A percentile compares a stretch with the other conserved stretches of the same genome.
Evolutionary conservation across 2,329 filamentous ascomycete genomes (phyloP).

Genomic region (Herpotrichia juniperi): DNA sequence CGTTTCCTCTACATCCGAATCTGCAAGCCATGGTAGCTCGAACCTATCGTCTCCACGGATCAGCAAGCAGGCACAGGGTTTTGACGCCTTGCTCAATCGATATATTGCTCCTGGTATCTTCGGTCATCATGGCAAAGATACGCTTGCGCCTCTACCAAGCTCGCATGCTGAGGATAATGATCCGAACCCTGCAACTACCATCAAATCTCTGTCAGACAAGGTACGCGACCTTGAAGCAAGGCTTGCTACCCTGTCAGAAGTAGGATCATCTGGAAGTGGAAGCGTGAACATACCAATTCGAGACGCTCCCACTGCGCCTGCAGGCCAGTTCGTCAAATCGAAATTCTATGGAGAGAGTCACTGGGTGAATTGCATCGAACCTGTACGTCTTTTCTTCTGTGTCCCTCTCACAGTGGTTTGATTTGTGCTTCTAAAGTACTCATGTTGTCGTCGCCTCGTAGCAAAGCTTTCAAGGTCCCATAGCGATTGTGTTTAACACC

Average conservation of each 20-base stretch:
- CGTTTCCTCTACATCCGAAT: background rate
- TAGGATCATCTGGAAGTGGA: background rate
- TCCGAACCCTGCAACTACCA: slow-evolving; percentile 1
- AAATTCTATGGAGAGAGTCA: slow-evolving; percentile 63
- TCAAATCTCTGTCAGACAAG: slow-evolving; percentile 9
- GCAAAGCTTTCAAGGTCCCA: no score
- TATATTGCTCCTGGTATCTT: slow-evolving; percentile 22
- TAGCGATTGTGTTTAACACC: no score
- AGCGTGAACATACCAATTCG: background rate
- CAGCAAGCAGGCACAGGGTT: slow-evolving; percentile 8
- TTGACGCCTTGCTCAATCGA: slow-evolving; percentile 17
- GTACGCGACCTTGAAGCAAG: slow-evolving; percentile 14
- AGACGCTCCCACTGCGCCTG: background rate
- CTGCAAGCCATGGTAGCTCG: slow-evolving; percentile 3
- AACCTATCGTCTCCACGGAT: slow-evolving; percentile 8
- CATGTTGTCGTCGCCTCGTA: no score
- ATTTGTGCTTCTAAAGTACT: no score
- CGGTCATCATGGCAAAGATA: slow-evolving; percentile 12
- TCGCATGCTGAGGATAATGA: background rate
- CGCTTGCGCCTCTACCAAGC: slow-evolving; percentile 6
- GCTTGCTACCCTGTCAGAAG: background rate
- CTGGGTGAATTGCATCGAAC: slow-evolving; percentile 46
- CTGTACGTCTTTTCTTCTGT: slow-evolving; percentile 28
- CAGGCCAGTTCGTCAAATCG: slow-evolving; percentile 52
- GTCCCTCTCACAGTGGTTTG: no score